Base-by-base conservation (phyloP, 2,329 filamentous ascomycete species). In the Daldinia sp. region DNA sequence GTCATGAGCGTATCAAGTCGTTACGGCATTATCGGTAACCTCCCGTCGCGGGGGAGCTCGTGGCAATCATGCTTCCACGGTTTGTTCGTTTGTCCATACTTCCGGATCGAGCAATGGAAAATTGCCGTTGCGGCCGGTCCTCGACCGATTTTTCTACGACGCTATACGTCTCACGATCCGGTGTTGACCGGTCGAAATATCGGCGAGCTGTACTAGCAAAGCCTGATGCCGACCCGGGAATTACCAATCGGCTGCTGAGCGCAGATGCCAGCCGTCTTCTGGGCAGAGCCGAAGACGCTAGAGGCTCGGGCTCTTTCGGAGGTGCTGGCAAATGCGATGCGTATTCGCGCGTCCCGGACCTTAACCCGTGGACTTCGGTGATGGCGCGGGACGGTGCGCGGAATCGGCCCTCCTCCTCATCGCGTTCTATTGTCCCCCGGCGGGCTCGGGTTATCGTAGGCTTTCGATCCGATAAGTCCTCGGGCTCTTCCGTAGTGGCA, bases 311-410 rank as follows among this genome's bases (percentile, higher is more conserved):
- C 29, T 78, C 79, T 58, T 65, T 72, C 8, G 70, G 74, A 10
- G 77, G 72, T 15, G 76, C 65, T 11, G 75, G 72, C 34, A 76
- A 70, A 30, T 82, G 75, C 19, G 75, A 70, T 25, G 72, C 71
- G 68, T 77, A 80, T 29, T 83, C 81, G 41, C 81, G 78, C 3
- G 75, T 73, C 55, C 65, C 70, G 59, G 70, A 71, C 64, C 69
- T 77, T 63, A 66, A 75, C 71, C 66, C 71, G 25, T 78, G 81
- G 53, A 83, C 79, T 61, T 90, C 87, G 0, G 86, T 88, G 32
- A 79, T 76, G 3, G 86, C 85, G 21, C 87, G 80, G 3, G 87
- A 88, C 1, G 86, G 85, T 2, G 83, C 80, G n/a, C 84, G 82
- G 65, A 84, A 81, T 29, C 80, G 77, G n/a, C 72, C 63, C 17